Conservation (phyloP, 1,284 basidiomycete genomes). For the Neonothopanus nambi region DNA sequence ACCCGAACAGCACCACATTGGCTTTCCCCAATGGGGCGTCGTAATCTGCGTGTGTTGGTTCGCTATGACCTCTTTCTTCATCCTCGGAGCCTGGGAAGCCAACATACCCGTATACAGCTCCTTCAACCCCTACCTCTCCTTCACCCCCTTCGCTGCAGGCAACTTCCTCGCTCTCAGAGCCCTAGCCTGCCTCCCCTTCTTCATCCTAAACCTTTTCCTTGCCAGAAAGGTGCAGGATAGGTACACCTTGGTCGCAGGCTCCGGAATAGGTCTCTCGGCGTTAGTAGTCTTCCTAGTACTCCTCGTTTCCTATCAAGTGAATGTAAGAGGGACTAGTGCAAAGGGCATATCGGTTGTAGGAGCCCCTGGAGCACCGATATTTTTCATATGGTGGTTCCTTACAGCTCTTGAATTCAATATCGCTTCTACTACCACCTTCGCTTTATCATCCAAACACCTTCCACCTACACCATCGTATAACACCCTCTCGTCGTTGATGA, state of each 20-base stretch:
- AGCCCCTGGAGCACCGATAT: constrained; percentile 33
- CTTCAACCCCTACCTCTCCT: constrained; percentile 42
- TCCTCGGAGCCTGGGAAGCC: constrained; percentile 71
- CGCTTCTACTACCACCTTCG: constrained; percentile 64
- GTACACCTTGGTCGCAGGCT: constrained; percentile 54
- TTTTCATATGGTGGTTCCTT: constrained; percentile 68
- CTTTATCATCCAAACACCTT: constrained; percentile 65
- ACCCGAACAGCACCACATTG: background rate
- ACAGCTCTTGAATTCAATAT: constrained; percentile 72
- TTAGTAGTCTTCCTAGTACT: constrained; percentile 49
- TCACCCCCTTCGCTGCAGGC: constrained; percentile 63
- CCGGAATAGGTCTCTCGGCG: constrained; percentile 50
- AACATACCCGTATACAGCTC: constrained; percentile 70
- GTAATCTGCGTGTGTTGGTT: constrained; percentile 71
- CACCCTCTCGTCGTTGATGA: constrained; percentile 50
- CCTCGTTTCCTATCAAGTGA: background rate
- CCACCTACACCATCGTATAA: constrained; percentile 56
- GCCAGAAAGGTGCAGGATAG: constrained; percentile 64
- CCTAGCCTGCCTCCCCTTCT: constrained; percentile 62
- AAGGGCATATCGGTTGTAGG: constrained; percentile 8
- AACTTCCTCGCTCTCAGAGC: constrained; percentile 74
- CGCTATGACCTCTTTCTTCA: constrained; percentile 73
- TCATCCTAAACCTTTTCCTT: constrained; percentile 58
- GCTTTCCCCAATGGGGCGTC: constrained; percentile 46
- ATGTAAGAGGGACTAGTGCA: background rate